Base-by-base conservation (phyloP, 2,329 filamentous ascomycete species). In the Penicillium polonicum region DNA sequence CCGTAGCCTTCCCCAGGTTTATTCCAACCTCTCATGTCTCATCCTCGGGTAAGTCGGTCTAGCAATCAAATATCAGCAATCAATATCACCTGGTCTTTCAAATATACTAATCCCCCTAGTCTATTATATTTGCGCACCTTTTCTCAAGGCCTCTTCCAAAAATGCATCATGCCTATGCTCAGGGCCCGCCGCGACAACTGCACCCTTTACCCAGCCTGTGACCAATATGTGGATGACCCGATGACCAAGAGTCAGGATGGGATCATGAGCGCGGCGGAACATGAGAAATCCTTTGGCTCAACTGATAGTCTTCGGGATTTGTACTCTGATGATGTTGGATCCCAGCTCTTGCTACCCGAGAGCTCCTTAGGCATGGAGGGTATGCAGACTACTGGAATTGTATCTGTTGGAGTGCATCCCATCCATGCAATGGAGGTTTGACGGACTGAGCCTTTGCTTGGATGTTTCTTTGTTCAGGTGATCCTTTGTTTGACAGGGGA, bases 21-120 rank as follows among this genome's bases (percentile, higher is more conserved):
- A 52, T 31, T 52, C 49, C 15, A 52, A 52, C 29, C 49, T 52
- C 15, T 44, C 49, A 25, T 52, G 49, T 33, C 3, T 52, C 10
- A 13, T 52, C 8, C 27, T 52, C 39, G 8, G 29, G 49, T 52
- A 33, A 35, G 49, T 52, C 1, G n/a, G 27, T 31, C n/a, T 0
- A 13, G 15, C 8, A 25, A 33, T 21, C 10, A 5, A 23, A 23
- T 23, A 23, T 23, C 4, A 15, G 17, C 5, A 25, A 33, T 23
- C 6, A 5, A 44, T n/a, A 5, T 15, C 35, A 5, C 15, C n/a
- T n/a, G 4, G 23, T 19, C 27, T 19, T 8, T 8, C 4, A 15
- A 35, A 48, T 17, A 31, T 43, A 52, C 39, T 52, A n/a, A 52
- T n/a, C 2, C 3, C 2, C 5, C 10, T 36, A 52, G 49, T 19